phyloP scores from a whole-genome alignment of 768 basidiomycete genomes.

The Ramaria sp. region DNA sequence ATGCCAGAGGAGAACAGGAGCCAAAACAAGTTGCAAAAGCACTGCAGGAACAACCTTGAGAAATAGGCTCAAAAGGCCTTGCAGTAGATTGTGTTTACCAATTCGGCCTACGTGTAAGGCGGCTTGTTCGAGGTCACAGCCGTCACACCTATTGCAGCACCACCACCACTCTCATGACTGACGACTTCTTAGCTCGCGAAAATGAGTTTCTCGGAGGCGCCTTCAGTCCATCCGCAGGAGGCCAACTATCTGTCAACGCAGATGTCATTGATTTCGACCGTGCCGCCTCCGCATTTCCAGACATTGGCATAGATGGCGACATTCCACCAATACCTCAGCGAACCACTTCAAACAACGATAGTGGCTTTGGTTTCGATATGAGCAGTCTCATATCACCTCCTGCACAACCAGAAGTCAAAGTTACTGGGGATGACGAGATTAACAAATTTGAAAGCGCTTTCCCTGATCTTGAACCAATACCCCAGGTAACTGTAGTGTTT shows the following conservation, averaged over 20 bases:
- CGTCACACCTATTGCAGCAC: not conserved
- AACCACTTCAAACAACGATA: conserved; percentile 9
- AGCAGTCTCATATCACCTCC: conserved; percentile 49
- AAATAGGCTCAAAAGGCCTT: not conserved
- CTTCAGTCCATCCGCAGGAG: conserved; percentile 20
- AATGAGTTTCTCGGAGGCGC: conserved; percentile 23
- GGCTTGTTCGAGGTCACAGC: not conserved
- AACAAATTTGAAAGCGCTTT: conserved; percentile 81
- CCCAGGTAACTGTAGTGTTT: conserved; percentile 9
- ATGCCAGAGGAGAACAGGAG: not conserved
- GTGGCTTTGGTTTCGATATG: conserved; percentile 44
- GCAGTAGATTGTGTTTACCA: not conserved
- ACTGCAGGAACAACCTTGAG: not conserved
- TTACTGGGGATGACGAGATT: conserved; percentile 79
- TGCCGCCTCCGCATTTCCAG: conserved; percentile 77
- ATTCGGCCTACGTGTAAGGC: no score
- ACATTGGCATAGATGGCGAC: conserved; percentile 60
- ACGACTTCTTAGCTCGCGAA: conserved; percentile 27
- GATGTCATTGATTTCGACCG: conserved; percentile 73
- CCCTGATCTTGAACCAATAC: conserved; percentile 54
- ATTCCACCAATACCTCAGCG: conserved; percentile 30
- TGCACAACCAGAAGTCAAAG: conserved; percentile 48
- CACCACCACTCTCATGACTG: conserved; percentile 5
- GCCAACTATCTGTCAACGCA: conserved; percentile 20
- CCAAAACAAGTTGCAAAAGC: not conserved